Evolutionary conservation across 1,284 basidiomycete genomes (phyloP), one percentile per base, ranked within the genome.

Genomic region (Chondrostereum purpureum): DNA sequence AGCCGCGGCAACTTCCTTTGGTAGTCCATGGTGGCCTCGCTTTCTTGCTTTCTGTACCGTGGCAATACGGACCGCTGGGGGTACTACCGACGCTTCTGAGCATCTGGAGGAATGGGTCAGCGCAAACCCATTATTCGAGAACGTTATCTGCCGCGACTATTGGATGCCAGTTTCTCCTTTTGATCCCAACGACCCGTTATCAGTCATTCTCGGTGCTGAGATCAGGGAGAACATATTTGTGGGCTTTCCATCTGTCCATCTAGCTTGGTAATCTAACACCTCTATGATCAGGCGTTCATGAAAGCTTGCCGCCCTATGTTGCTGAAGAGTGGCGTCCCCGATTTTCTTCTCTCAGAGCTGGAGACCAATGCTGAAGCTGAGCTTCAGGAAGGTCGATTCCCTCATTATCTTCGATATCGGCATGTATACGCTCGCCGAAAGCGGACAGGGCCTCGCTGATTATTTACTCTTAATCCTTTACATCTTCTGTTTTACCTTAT

Each of bases 291-390:
- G 84, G 68, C 73, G 10, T 86, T 87, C 55, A 53, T 88, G 37
- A 69, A 68, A 45, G 78, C 80, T 1, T 77, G 75, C 13, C 69
- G 80, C n/a, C 80, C 83, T 21, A 63, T 88, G 34, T 68, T 88
- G 2, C 70, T 88, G 5, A 73, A 76, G 12, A 74, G 68, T 52
- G 85, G 81, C 4, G 55, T 86, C 21, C 60, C 75, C 2, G 69
- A 73, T 54, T 57, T 63, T 6, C 54, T 78, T 14, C 68, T 85
- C 16, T 64, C 79, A 46, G 64, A 72, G 23, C 60, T 87, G 12
- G 69, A 83, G 56, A 49, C 46, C 3, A 70, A 74, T 19, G 73
- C 77, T 8, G 60, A 60, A 16, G 44, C 56, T 16, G 85, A 88
- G 54, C 56, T 85, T 18, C 58, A 63, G 11, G 70, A 75, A n/a